These are phyloP conservation scores for Cyphellophora europaea DNA, from an alignment of 2,329 filamentous ascomycete genomes.

Conservation along the genomic window DNA sequence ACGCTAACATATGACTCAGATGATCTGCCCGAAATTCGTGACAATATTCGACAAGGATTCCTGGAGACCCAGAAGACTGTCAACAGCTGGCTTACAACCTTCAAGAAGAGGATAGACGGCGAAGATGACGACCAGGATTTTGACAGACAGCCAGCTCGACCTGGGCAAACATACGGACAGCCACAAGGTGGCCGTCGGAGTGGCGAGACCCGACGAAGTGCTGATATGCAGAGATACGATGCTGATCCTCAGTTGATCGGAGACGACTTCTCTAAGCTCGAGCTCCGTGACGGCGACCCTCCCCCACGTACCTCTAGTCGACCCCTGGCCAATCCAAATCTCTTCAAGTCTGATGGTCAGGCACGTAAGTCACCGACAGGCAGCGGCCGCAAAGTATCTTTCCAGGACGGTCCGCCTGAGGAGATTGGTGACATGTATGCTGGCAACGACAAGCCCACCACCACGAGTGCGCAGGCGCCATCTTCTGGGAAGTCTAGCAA, in stretches of 20 bases:
- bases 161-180: constrained; percentile 28
- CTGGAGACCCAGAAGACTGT: constrained; percentile 86
- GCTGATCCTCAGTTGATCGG: constrained; percentile 83
- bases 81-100: constrained; percentile 80
- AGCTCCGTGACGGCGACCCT: constrained; percentile 54
- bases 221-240: constrained; percentile 86
- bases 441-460: constrained; percentile 46
- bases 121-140: constrained; percentile 64
- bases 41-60: constrained; percentile 92
- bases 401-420: constrained; percentile 58
- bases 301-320: constrained; percentile 49
- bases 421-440: constrained; percentile 71
- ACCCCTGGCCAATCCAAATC: constrained; percentile 63
- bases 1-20: constrained; percentile 41
- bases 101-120: constrained; percentile 91
- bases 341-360: constrained; percentile 52
- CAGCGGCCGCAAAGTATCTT: constrained; percentile 42
- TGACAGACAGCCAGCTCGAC: constrained; percentile 22
- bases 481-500: constrained; percentile 66
- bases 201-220: constrained; percentile 62
- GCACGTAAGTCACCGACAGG: constrained; percentile 36
- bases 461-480: constrained; percentile 39
- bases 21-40: constrained; percentile 83
- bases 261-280: constrained; percentile 71
- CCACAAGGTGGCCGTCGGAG: constrained; percentile 40